Conservation (phyloP, 2,329 filamentous ascomycete species). For the Penicillium glabrum region DNA sequence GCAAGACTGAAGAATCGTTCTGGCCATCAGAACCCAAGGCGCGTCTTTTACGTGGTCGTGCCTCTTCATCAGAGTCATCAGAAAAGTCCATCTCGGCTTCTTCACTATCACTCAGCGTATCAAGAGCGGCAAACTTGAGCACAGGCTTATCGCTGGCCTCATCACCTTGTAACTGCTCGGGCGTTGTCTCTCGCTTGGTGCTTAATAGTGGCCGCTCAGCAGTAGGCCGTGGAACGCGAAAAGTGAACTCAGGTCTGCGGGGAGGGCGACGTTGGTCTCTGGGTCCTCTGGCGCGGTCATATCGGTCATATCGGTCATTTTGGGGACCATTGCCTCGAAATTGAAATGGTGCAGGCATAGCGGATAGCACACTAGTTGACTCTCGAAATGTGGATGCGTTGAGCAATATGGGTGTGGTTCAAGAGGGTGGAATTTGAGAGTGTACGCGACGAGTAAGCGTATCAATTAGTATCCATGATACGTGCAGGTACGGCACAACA, state of each 20-base stretch:
- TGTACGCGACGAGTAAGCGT: background rate
- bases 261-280: conserved; percentile 14
- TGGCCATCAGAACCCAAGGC: conserved; percentile 26
- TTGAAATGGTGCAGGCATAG: conserved; percentile 16
- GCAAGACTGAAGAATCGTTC: conserved; percentile 21
- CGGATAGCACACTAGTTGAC: background rate
- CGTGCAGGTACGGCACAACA: background rate
- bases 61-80: conserved; percentile 36
- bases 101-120: conserved; percentile 46
- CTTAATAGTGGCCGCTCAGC: conserved; percentile 40
- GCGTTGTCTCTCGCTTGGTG: conserved; percentile 34
- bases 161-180: conserved; percentile 32
- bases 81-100: conserved; percentile 48
- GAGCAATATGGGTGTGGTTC: background rate
- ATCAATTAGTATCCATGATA: background rate
- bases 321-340: conserved; percentile 8
- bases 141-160: conserved; percentile 27
- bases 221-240: conserved; percentile 36
- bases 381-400: background rate
- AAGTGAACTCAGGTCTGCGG: conserved; percentile 39
- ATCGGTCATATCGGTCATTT: background rate
- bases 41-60: conserved; percentile 41
- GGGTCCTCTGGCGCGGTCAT: conserved; percentile 4
- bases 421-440: background rate
- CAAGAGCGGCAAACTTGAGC: conserved; percentile 37